Conservation (phyloP, 2,329 filamentous ascomycete species). For the Dothidotthia symphoricarpi region DNA sequence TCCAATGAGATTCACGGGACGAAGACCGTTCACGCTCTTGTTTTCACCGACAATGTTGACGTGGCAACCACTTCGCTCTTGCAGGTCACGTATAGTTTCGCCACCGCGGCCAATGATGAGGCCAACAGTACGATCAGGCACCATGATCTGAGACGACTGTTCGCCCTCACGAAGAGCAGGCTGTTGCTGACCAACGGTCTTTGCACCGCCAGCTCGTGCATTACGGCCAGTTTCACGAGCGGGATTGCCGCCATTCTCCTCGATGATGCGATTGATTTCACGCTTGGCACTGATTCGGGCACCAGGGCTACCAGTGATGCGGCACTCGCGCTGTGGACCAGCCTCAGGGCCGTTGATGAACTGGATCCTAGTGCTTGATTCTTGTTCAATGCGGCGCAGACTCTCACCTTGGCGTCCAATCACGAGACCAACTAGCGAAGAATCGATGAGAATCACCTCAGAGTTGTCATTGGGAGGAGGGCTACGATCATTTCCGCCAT, state of each 20-base stretch:
- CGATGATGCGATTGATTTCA: conserved; percentile 84
- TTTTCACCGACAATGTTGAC: conserved; percentile 93
- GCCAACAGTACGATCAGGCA: conserved; percentile 87
- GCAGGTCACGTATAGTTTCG: conserved; percentile 88
- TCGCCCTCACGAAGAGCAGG: conserved; percentile 71
- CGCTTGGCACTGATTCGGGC: conserved; percentile 75
- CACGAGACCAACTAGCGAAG: conserved; percentile 81
- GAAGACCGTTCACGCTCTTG: conserved; percentile 85
- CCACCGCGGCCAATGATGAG: conserved; percentile 92
- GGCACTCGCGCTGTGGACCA: conserved; percentile 76
- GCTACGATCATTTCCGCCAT: conserved; percentile 55
- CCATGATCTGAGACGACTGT: conserved; percentile 88
- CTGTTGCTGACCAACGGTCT: conserved; percentile 34
- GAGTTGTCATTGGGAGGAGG: conserved; percentile 66
- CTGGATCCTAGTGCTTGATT: conserved; percentile 80
- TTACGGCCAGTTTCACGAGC: conserved; percentile 41
- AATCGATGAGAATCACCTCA: conserved; percentile 84
- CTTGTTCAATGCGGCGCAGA: conserved; percentile 76
- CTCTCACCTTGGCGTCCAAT: conserved; percentile 91
- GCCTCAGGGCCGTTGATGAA: conserved; percentile 77
- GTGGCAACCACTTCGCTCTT: conserved; percentile 89
- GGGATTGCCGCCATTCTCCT: conserved; percentile 68
- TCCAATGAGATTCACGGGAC: conserved; percentile 88
- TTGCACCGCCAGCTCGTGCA: conserved; percentile 45
- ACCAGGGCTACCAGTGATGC: conserved; percentile 72